Evolutionary conservation across 805 yeast species (phyloP).

Genomic region (Pachysolen tannophilus): DNA sequence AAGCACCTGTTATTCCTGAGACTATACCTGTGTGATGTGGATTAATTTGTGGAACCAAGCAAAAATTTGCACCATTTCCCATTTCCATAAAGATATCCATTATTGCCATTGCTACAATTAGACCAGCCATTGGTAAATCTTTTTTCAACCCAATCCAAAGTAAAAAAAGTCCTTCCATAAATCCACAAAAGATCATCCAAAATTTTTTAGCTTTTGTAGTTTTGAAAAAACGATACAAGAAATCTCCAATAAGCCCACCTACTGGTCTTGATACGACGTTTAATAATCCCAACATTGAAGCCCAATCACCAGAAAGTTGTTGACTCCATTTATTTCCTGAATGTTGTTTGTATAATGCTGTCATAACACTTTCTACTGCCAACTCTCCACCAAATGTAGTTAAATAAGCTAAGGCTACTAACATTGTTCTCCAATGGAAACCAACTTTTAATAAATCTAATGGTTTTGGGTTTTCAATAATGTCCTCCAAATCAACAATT

Average conservation of each 20-base stretch:
- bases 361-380: conserved; percentile 20
- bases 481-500: conserved; percentile 16
- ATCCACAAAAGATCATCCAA: conserved; percentile 23
- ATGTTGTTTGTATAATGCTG: conserved; percentile 16
- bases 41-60: conserved; percentile 26
- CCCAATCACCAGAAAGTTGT: conserved; percentile 22
- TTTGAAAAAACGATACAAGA: conserved; percentile 19
- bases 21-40: conserved; percentile 27
- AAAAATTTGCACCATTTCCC: conserved; percentile 30
- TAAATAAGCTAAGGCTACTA: conserved; percentile 19
- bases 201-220: conserved; percentile 24
- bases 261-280: conserved; percentile 23
- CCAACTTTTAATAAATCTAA: conserved; percentile 12
- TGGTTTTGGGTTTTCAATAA: conserved; percentile 18
- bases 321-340: conserved; percentile 15
- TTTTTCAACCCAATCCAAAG: conserved; percentile 27
- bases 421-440: conserved; percentile 21
- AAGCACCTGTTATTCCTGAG: conserved; percentile 27
- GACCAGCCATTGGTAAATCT: conserved; percentile 18
- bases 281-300: conserved; percentile 23
- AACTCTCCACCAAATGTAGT: conserved; percentile 23
- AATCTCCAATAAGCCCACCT: conserved; percentile 22
- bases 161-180: conserved; percentile 24
- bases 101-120: conserved; percentile 22
- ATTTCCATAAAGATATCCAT: conserved; percentile 28